These are phyloP conservation scores for Geotrichum klebahnii DNA, from an alignment of 1,139 yeast genomes.

Conservation along the genomic window DNA sequence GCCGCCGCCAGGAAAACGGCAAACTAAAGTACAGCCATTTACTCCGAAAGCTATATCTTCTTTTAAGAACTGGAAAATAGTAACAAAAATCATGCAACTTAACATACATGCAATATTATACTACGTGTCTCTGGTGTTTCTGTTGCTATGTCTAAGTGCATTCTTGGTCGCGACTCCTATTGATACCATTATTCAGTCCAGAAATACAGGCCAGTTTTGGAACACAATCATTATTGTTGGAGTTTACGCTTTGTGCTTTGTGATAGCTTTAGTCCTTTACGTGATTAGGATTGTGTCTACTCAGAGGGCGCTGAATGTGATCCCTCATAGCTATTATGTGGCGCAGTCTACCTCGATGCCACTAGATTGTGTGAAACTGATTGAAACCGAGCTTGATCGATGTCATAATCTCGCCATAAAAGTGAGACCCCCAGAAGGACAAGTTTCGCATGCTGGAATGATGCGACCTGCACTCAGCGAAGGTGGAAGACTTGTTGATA, in stretches of 20 bases:
- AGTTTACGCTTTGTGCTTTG: conserved; percentile 59
- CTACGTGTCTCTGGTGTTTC: conserved; percentile 52
- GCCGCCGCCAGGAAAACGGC: too few species aligned
- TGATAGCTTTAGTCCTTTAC: conserved; percentile 48
- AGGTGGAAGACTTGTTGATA: conserved; percentile 51
- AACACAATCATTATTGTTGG: conserved; percentile 72
- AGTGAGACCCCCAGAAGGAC: conserved; percentile 48
- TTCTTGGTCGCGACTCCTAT: conserved; percentile 65
- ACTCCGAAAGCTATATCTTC: not conserved
- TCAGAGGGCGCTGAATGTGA: conserved; percentile 60
- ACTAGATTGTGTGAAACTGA: conserved; percentile 42
- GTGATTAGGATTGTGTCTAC: conserved; percentile 55
- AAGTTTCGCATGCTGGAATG: conserved; percentile 62
- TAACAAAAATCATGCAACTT: not conserved
- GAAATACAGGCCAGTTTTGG: conserved; percentile 53
- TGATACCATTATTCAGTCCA: conserved; percentile 70
- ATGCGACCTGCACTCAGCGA: conserved; percentile 39
- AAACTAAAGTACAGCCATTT: too few species aligned
- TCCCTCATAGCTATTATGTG: conserved; percentile 64
- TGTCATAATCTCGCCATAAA: conserved; percentile 48
- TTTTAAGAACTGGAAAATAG: not conserved
- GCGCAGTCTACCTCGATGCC: conserved; percentile 70
- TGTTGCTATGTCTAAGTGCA: conserved; percentile 50
- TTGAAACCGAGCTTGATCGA: conserved; percentile 45
- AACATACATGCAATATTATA: conserved; percentile 32